Conservation (phyloP, 176 grass and related monocot genomes). For the Stipa capillata region DNA sequence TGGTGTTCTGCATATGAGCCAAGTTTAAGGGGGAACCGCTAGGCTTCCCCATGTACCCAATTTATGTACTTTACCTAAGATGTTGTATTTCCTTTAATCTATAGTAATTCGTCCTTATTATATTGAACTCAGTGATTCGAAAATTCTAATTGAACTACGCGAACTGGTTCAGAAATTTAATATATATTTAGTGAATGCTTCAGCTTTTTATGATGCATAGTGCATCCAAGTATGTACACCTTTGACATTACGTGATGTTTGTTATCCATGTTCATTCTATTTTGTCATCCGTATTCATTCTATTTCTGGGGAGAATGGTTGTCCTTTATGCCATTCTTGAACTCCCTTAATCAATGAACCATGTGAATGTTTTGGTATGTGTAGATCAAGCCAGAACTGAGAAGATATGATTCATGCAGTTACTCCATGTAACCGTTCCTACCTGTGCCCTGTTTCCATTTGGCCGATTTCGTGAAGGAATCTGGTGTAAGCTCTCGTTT, state of each 20-base stretch:
- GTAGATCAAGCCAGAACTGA: neutral
- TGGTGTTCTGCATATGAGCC: constrained; percentile 14
- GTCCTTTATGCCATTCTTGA: neutral
- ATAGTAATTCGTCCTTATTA: constrained; percentile 30
- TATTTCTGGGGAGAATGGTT: neutral
- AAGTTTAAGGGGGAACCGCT: constrained; percentile 21
- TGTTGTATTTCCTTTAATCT: constrained; percentile 46
- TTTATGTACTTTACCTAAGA: constrained; percentile 46
- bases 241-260: constrained; percentile 4
- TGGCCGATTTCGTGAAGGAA: too few relatives aligned
- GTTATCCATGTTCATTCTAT: neutral
- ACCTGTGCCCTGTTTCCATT: too few relatives aligned
- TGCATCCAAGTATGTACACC: too few relatives aligned
- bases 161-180: constrained; percentile 3
- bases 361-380: too few relatives aligned
- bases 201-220: too few relatives aligned
- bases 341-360: neutral
- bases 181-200: constrained; percentile 17
- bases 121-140: constrained; percentile 27
- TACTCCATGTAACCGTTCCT: too few relatives aligned
- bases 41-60: constrained; percentile 38
- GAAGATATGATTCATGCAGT: neutral
- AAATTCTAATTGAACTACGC: constrained; percentile 26
- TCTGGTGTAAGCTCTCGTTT: neutral
- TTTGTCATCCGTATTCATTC: too few relatives aligned